Evolutionary conservation across 2,329 filamentous ascomycete species (phyloP), one percentile per base, ranked within the genome.

Genomic region (Boeremia exigua): DNA sequence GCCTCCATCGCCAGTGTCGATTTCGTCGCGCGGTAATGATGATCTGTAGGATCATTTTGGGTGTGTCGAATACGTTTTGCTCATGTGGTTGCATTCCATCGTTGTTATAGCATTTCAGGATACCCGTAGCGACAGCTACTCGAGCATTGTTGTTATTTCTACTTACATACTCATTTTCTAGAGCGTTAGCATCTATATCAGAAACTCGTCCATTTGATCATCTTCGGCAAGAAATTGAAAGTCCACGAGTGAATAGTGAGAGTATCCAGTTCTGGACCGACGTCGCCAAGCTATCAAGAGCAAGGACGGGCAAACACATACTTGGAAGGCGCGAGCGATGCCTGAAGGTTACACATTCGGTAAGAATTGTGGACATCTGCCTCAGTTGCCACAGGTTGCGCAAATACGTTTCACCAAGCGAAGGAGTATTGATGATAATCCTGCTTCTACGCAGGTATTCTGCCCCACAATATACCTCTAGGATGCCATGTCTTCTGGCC

Each of bases 1-100:
- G 6, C 70, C 63, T 1, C 67, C 66, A 3, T 68, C 70, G 5
- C 68, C 69, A n/a, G 53, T 68, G 0, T 71, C 66, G 19, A 55
- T 63, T 17, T 62, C 63, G 2, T 71, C 63, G 30, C 59, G 48
- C 17, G 28, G 42, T 32, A 19, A 27, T 12, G 54, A 51, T 12
- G 43, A 37, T 11, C 15, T 34, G 17, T 44, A 14, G 27, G 27
- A 12, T n/a, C 8, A 5, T 28, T 2, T 14, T 4, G 15, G 11
- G 14, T 7, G n/a, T 14, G 37, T 6, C 11, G 10, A 11, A 29
- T 27, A 10, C 23, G 3, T 17, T n/a, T 9, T 14, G n/a, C 32
- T 29, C 27, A 12, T 17, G 11, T 17, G 34, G 15, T 29, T 17
- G 29, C 15, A 9, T 39, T 40, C 25, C n/a, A 33, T n/a, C 33